Conservation (phyloP, 139 green algal genomes). For the Picochlorum sp. region DNA sequence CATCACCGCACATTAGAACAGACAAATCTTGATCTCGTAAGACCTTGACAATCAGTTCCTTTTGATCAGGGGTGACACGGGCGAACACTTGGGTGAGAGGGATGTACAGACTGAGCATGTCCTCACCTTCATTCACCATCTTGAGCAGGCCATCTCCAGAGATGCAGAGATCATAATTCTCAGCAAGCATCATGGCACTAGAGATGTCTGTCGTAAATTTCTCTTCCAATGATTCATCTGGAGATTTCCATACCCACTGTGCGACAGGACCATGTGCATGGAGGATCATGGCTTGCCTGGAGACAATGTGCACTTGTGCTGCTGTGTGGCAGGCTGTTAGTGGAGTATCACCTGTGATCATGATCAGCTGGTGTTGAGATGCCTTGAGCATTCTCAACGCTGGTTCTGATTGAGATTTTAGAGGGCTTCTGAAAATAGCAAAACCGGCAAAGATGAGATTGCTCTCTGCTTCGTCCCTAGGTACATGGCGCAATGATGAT, state of each 20-base stretch:
- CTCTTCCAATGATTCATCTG: slow-evolving; percentile 49
- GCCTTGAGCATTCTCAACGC: slow-evolving; percentile 61
- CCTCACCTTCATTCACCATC: slow-evolving; percentile 43
- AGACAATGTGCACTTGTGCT: slow-evolving; percentile 79
- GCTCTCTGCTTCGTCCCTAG: slow-evolving; percentile 50
- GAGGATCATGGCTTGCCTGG: slow-evolving; percentile 66
- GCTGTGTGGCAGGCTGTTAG: slow-evolving; percentile 83
- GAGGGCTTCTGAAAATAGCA: slow-evolving; percentile 78
- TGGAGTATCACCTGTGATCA: slow-evolving; percentile 88
- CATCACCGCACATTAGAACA: slow-evolving; percentile 95
- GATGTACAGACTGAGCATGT: slow-evolving; percentile 35
- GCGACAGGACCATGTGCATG: background rate
- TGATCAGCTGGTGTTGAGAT: slow-evolving; percentile 80
- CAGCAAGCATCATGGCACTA: slow-evolving; percentile 53
- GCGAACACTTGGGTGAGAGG: slow-evolving; percentile 76
- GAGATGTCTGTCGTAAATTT: slow-evolving; percentile 38
- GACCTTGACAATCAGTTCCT: slow-evolving; percentile 89
- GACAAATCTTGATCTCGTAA: slow-evolving; percentile 57
- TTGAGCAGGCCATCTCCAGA: slow-evolving; percentile 71
- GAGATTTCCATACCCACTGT: slow-evolving; percentile 51
- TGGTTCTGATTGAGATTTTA: slow-evolving; percentile 75
- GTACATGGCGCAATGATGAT: slow-evolving; percentile 41
- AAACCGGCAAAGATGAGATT: slow-evolving; percentile 69
- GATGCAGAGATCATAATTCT: slow-evolving; percentile 80
- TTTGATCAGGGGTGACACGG: slow-evolving; percentile 87